phyloP scores from a whole-genome alignment of 441 rosid genomes.

The Pelargonium cotyledonis region DNA sequence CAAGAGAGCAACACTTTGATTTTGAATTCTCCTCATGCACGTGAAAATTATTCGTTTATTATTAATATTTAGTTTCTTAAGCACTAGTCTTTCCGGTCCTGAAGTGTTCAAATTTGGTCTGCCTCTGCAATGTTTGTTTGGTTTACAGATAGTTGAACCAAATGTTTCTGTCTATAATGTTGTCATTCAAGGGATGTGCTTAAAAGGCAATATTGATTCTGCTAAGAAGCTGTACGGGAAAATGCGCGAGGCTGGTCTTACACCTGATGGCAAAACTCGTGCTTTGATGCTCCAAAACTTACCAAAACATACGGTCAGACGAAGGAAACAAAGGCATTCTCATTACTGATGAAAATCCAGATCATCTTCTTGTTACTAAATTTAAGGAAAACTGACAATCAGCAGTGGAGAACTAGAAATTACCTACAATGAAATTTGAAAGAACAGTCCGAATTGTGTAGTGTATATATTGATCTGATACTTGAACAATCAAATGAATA shows the following conservation, averaged over 20 bases:
- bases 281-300: slow-evolving; percentile 70
- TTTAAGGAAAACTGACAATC: neutral
- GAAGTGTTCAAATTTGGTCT: neutral
- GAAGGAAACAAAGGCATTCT: neutral
- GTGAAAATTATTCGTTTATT: neutral
- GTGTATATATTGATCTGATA: neutral
- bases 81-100: neutral
- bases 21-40: neutral
- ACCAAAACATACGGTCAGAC: slow-evolving; percentile 16
- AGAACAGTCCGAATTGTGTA: neutral
- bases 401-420: neutral
- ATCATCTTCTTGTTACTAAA: neutral
- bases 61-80: no score
- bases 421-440: neutral
- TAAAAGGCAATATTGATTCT: slow-evolving; percentile 46
- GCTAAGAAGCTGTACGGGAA: slow-evolving; percentile 53
- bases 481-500: neutral
- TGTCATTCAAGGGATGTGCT: slow-evolving; percentile 64
- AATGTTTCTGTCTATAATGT: slow-evolving; percentile 55
- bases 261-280: slow-evolving; percentile 66
- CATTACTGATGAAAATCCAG: neutral
- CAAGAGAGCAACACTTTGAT: neutral
- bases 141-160: slow-evolving; percentile 42
- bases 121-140: slow-evolving; percentile 9
- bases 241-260: slow-evolving; percentile 51